phyloP scores from a whole-genome alignment of 2,329 filamentous ascomycete genomes.

The Exutisphaerella laricina region DNA sequence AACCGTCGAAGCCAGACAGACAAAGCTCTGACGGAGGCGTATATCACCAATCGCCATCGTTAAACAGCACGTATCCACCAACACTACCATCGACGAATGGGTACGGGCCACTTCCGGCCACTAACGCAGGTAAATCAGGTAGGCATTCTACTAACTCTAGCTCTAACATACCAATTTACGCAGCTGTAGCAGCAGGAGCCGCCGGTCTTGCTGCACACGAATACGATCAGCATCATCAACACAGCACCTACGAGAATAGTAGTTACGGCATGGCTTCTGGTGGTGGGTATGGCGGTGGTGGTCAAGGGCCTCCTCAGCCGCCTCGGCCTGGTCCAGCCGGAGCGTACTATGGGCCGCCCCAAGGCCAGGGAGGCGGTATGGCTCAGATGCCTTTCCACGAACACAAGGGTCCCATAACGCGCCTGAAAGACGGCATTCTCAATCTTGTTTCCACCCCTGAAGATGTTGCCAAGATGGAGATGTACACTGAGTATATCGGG shows the following conservation, averaged over 20 bases:
- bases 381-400: slow-evolving; percentile 37
- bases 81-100: slow-evolving; percentile 9
- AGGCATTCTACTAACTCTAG: slow-evolving; percentile 38
- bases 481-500: slow-evolving; percentile 62
- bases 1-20: slow-evolving; percentile 12
- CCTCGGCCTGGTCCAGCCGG: slow-evolving; percentile 13
- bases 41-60: slow-evolving; percentile 14
- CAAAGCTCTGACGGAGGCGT: slow-evolving; percentile 18
- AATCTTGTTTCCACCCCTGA: slow-evolving; percentile 41
- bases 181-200: slow-evolving; percentile 39
- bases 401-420: slow-evolving; percentile 50
- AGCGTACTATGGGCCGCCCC: slow-evolving; percentile 13
- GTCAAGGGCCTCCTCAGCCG: slow-evolving; percentile 20
- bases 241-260: slow-evolving; percentile 18
- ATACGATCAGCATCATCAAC: slow-evolving; percentile 36
- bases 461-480: slow-evolving; percentile 60
- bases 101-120: slow-evolving; percentile 3
- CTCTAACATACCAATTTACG: slow-evolving; percentile 41
- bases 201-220: slow-evolving; percentile 39
- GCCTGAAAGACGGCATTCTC: slow-evolving; percentile 56
- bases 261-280: slow-evolving; percentile 13
- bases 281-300: slow-evolving; percentile 18
- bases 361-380: slow-evolving; percentile 8
- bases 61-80: slow-evolving; percentile 9
- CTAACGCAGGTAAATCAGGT: slow-evolving; percentile 27